Evolutionary conservation across 805 yeast genomes (phyloP), one percentile per base, ranked within the genome.

Genomic region (Lipomyces kockii): DNA sequence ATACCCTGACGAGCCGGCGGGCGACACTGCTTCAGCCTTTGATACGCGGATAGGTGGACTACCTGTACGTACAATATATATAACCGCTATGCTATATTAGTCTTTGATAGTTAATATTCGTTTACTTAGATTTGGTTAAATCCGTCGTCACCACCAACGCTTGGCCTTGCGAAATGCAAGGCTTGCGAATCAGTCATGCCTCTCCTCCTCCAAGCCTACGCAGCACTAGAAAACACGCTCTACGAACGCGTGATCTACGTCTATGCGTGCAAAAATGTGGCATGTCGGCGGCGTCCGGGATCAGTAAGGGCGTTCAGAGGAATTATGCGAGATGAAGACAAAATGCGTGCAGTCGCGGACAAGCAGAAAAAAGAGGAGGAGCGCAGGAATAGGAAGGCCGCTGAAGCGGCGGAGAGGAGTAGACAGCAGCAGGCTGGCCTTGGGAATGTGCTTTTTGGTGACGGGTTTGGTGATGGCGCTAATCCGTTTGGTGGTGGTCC

Each of bases 31-130:
- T 2, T 65, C 73, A 7, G 70, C 74, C 1, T 62, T 72, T 2
- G 97, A 92, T 74, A 86, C 96, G 0, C 88, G 91, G 70, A 83
- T 94, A 39, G 98, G 98, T 0, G 96, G 97, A 0, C 78, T 79
- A 51, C 91, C 93, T 7, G 75, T 80, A 52, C 69, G 80, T 62
- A 9, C 43, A n/a, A 20, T 22, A 49, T 22, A n/a, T n/a, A n/a
- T 29, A 29, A 29, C 32, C 7, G 32, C 32, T 29, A 37, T 37
- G 17, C 34, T 14, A 35, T 25, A 52, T 27, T 53, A 11, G 55
- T 61, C 27, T n/a, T 55, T 22, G 60, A 32, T 20, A 58, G 58
- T 46, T 55, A 56, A 39, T 58, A 22, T 43, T 43, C 11, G 20
- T 43, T 43, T 7, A 14, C 35, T 8, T 46, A 73, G 76, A 75